Percentiles rank a stretch among this genome's conserved stretches.
Evolutionary conservation across 169 alveolate genomes (phyloP).

Genomic region (Plasmodium billcollinsi): DNA sequence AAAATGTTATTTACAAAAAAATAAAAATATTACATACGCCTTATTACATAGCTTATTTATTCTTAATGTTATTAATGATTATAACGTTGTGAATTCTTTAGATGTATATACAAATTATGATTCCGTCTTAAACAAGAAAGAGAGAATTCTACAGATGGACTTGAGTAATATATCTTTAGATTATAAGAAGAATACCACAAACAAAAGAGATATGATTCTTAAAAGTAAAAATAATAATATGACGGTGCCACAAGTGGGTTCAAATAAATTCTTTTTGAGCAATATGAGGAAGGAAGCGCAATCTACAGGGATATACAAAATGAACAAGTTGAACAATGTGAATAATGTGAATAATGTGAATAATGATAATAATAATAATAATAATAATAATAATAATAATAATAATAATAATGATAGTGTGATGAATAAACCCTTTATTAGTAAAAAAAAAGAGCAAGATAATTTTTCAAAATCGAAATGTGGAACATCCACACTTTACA

Average conservation of each 20-base stretch:
- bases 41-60: slow-evolving; percentile 79
- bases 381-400: not conserved
- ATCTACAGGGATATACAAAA: not conserved
- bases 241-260: not conserved
- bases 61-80: slow-evolving; percentile 76
- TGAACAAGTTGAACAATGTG: not conserved
- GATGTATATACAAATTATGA: slow-evolving; percentile 20
- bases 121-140: slow-evolving; percentile 23
- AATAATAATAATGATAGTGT: not conserved
- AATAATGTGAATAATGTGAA: not conserved
- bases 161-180: slow-evolving; percentile 14
- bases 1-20: slow-evolving; percentile 63
- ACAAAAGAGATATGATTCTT: not conserved
- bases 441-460: not conserved
- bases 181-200: too few relatives aligned
- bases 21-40: slow-evolving; percentile 78
- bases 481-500: too few relatives aligned
- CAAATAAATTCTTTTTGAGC: not conserved
- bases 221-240: not conserved
- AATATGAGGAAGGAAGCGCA: not conserved
- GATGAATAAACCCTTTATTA: not conserved
- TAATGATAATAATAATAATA: not conserved
- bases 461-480: not conserved
- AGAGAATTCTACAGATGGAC: slow-evolving; percentile 25
- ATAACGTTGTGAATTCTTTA: not conserved